A percentile compares a stretch with the other conserved stretches of the same genome.
phyloP scores from a whole-genome alignment of 2,329 filamentous ascomycete genomes.

The Didymosphaeria variabile region DNA sequence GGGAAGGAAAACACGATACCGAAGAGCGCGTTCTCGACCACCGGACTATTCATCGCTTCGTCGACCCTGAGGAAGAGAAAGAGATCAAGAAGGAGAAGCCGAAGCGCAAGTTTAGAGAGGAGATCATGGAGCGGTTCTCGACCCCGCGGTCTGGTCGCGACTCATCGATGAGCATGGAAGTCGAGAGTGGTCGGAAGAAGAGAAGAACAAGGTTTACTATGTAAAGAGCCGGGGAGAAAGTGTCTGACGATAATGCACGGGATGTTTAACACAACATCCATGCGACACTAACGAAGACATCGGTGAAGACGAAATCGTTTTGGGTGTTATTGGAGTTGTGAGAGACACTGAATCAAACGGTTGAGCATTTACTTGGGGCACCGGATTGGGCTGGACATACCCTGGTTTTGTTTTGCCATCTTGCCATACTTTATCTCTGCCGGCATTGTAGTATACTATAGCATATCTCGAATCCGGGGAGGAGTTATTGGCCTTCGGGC shows the following conservation, averaged over 20 bases:
- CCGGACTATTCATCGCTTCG: constrained; percentile 84
- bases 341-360: not conserved
- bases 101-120: constrained; percentile 34
- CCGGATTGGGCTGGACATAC: too few relatives aligned
- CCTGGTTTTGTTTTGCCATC: not conserved
- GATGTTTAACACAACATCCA: not conserved
- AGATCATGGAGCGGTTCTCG: constrained; percentile 35
- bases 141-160: constrained; percentile 39
- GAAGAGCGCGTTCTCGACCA: constrained; percentile 79
- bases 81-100: constrained; percentile 41
- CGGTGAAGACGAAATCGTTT: not conserved
- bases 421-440: not conserved
- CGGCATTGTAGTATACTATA: constrained; percentile 4
- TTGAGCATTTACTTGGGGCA: not conserved
- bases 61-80: constrained; percentile 72
- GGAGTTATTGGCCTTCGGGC: not conserved
- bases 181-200: constrained; percentile 34
- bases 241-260: not conserved
- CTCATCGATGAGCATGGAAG: constrained; percentile 29
- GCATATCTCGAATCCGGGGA: not conserved
- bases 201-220: constrained; percentile 41
- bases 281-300: not conserved
- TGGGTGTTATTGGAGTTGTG: not conserved
- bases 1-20: constrained; percentile 75
- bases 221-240: constrained; percentile 21